Conservation (phyloP, 176 grass and related monocot species). For the Elymus sibiricus region DNA sequence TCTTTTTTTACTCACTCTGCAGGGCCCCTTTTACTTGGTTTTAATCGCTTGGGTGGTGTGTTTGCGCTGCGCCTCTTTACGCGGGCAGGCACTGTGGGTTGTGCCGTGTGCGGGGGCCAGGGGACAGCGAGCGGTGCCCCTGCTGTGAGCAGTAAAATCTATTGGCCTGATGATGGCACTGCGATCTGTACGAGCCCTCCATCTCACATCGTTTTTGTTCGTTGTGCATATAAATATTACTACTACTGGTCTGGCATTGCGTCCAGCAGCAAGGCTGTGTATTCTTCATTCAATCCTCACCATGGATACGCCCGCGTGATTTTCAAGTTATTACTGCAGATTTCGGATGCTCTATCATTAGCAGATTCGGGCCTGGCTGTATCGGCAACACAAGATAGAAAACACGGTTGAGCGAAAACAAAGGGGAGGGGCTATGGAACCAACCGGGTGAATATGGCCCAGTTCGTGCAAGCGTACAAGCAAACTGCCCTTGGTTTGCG, state of each 20-base stretch:
- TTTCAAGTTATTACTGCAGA: background rate
- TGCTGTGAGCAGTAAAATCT: background rate
- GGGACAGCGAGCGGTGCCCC: conserved; percentile 15
- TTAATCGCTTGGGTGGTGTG: conserved; percentile 5
- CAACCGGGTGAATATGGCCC: background rate
- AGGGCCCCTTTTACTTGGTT: conserved; percentile 1
- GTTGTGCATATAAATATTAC: background rate
- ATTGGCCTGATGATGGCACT: background rate
- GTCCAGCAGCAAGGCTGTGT: background rate
- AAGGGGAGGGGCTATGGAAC: background rate
- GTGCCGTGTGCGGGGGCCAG: conserved; percentile 11
- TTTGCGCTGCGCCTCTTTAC: background rate
- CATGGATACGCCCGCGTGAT: background rate
- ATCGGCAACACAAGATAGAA: background rate
- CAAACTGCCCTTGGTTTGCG: background rate
- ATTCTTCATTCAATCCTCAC: too few relatives aligned
- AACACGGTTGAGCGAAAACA: background rate
- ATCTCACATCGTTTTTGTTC: background rate
- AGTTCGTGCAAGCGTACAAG: background rate
- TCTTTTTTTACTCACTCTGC: background rate
- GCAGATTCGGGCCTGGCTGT: background rate
- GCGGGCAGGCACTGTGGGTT: background rate
- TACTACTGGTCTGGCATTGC: background rate
- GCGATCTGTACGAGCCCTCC: background rate
- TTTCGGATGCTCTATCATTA: background rate